Base-by-base conservation (phyloP, 345 rosid genomes). In the Euphorbia lathyris region DNA sequence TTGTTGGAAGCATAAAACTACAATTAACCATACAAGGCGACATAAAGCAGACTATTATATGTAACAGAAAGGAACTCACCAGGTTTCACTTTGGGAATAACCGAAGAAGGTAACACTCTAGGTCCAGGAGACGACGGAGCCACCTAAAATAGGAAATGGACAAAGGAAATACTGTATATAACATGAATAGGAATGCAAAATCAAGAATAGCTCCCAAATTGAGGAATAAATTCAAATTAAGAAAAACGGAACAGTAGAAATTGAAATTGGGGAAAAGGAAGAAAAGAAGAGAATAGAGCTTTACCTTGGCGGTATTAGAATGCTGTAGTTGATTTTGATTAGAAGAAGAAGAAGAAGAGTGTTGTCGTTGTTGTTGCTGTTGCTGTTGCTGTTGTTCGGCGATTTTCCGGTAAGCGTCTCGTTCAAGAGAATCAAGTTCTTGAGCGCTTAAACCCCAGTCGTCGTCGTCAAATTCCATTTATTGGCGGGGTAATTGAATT, bases 401-500 rank as follows among this genome's bases (percentile, higher is more conserved):
- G 66, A 91, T 75, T 72, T 74, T 87, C 34, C 66, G 84, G 57
- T 84, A 77, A 76, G 98, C 98, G 58, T 88, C 83, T 71, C 84
- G 83, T 73, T 93, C 98, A 9, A 93, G 83, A 19, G 7, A 7
- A 34, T 34, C 38, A 34, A 34, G 38, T 34, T 34, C 38, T 34
- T 34, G 38, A 7, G 38, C 3, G 38, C 38, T 34, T 34, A 34
- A 34, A 7, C 38, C 38, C 38, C 38, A 34, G 38, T 34, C 38
- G 38, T 34, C 38, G 7, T 34, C 38, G 38, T 34, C n/a, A n/a
- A n/a, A n/a, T n/a, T n/a, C 38, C 38, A 34, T 34, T 3, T 34
- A 2, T 34, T 34, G 38, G 38, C 38, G 38, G 4, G 4, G 38
- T 34, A 2, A 34, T 34, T 34, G 4, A 2, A 34, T 34, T 34